Evolutionary conservation across 2,329 filamentous ascomycete genomes (phyloP).

Genomic region (Periconia sp.): DNA sequence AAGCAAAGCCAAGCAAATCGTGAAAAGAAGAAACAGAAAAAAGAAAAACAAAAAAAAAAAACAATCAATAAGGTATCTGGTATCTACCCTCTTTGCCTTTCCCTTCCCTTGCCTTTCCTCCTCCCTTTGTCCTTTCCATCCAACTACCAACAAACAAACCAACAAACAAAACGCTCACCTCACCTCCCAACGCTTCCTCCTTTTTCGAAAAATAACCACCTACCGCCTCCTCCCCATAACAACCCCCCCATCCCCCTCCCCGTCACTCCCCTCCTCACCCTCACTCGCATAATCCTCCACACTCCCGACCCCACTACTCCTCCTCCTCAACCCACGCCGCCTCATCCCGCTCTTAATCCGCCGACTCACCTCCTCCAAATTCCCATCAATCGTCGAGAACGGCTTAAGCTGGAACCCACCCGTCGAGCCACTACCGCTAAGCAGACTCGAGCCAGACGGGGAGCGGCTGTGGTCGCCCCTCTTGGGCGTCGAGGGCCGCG

Average conservation of each 20-base stretch:
- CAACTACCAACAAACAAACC: not conserved
- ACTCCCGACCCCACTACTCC: conserved; percentile 37
- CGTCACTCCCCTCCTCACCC: conserved; percentile 19
- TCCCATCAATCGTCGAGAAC: conserved; percentile 67
- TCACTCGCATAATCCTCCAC: conserved; percentile 10
- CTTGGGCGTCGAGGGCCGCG: conserved; percentile 78
- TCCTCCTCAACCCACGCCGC: conserved; percentile 66
- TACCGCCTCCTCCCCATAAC: conserved; percentile 22
- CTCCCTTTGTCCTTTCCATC: no score
- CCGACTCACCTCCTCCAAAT: conserved; percentile 79
- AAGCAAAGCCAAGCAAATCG: no score
- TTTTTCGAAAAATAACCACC: not conserved
- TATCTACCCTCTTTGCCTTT: no score
- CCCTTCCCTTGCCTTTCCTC: no score
- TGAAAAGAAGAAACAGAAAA: not conserved
- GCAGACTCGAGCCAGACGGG: conserved; percentile 39
- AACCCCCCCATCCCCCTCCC: conserved; percentile 23
- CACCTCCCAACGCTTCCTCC: not conserved
- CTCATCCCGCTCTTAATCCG: conserved; percentile 85
- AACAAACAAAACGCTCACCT: not conserved
- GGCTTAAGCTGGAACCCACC: conserved; percentile 67
- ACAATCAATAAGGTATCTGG: not conserved
- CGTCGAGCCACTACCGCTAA: conserved; percentile 50
- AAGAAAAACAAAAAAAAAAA: not conserved
- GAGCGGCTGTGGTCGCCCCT: conserved; percentile 68